Evolutionary conservation across 257 asterid species (phyloP), one percentile per base, ranked within the genome.

Genomic region (Anisodus acutangulus): DNA sequence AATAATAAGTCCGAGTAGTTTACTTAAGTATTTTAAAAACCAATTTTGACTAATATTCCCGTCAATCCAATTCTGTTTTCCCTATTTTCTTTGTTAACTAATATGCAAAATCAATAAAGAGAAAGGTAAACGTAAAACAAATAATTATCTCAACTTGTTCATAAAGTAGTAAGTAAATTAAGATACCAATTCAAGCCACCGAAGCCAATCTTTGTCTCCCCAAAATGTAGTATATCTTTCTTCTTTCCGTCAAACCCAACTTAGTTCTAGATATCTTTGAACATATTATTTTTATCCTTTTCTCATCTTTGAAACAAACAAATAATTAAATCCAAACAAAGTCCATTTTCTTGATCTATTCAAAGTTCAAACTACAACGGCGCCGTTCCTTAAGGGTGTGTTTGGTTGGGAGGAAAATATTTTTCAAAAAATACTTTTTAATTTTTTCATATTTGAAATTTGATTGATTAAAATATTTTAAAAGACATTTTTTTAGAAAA

Each of bases 291-390:
- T 78, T 53, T 8, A 45, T 49, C 81, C 12, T 49, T 41, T 35
- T n/a, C 70, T 62, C 45, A 31, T 66, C 43, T 74, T 49, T 49
- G 62, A 74, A 74, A 74, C 35, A 31, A 31, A 31, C 35, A 5
- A 11, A 35, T 66, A 66, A 66, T 66, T 66, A 10, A 49, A 22
- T 8, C 8, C 37, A 31, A 45, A 66, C 9, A 26, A 49, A 31
- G 79, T 58, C 53, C 84, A 66, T 82, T 82, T 60, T 63, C n/a
- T 83, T 31, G 72, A 83, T 83, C 9, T 0, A 13, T 86, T 83
- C 88, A 86, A 22, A 22, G 26, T 22, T 22, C 26, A 22, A 86
- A 79, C 39, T 22, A 67, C 82, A 67, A 71, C 83, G 82, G 62
- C 87, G 81, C 43, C 83, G 86, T 60, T 9, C 60, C 51, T 31